Evolutionary conservation across 176 grass and related monocot species (phyloP).

Genomic region (Paspalum notatum): DNA sequence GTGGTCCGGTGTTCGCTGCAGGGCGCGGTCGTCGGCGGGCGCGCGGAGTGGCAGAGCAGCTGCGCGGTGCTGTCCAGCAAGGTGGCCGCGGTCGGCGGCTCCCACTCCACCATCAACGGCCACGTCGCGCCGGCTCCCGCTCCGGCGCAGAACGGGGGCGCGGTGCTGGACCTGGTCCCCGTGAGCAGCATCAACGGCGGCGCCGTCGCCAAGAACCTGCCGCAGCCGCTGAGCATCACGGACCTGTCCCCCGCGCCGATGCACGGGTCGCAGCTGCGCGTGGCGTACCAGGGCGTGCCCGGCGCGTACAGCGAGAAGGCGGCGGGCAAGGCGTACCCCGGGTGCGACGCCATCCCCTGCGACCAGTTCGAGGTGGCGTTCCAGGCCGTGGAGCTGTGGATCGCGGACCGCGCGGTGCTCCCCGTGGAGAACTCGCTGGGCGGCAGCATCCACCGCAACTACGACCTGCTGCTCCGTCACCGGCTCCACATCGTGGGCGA

Average conservation of each 20-base stretch:
- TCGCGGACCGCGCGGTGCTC: conserved; percentile 91
- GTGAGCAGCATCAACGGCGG: conserved; percentile 17
- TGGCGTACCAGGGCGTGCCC: conserved; percentile 91
- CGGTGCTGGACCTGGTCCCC: conserved; percentile 44
- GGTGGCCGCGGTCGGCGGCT: conserved; percentile 45
- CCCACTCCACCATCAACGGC: conserved; percentile 24
- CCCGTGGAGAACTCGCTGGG: conserved; percentile 94
- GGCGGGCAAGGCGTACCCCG: conserved; percentile 84
- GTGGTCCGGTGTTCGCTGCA: conserved; percentile 62
- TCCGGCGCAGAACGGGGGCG: not conserved
- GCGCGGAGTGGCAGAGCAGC: conserved; percentile 79
- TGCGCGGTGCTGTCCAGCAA: conserved; percentile 94
- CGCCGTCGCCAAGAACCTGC: conserved; percentile 45
- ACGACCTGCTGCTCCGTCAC: conserved; percentile 94
- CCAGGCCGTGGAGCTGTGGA: conserved; percentile 90
- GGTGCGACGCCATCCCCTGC: conserved; percentile 85
- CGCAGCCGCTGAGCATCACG: conserved; percentile 62
- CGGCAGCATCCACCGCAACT: conserved; percentile 98
- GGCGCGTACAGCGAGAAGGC: conserved; percentile 97
- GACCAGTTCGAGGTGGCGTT: conserved; percentile 99
- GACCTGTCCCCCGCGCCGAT: conserved; percentile 87
- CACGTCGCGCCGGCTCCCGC: not conserved
- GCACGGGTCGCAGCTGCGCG: conserved; percentile 84
- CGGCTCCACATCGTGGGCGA: conserved; percentile 96
- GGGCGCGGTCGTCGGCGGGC: conserved; percentile 53